Base-by-base conservation (phyloP, 2,329 filamentous ascomycete species). In the Trichoderma simmonsii region DNA sequence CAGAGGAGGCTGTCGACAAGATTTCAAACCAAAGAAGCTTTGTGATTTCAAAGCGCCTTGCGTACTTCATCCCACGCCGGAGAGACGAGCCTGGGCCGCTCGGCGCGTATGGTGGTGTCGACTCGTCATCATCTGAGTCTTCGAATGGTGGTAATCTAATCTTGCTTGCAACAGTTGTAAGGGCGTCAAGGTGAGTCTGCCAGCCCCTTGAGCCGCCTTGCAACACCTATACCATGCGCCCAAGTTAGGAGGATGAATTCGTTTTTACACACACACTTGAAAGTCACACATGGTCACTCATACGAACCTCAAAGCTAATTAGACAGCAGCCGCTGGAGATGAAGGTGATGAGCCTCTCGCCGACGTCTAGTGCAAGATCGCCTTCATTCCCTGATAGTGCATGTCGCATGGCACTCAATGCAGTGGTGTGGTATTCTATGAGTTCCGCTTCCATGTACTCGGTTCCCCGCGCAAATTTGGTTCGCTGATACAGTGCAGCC, bases 261-360 rank as follows among this genome's bases (percentile, higher is more conserved):
- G 56, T 4, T 26, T 60, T 24, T 28, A 30, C 34, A 11, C 54
- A 24, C 32, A 28, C 26, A 28, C 54, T 43, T 18, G 1, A 2
- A 30, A 28, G 26, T 34, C 18, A 28, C 34, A 43, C 64, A 18
- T 34, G 24, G 15, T 15, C 36, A 32, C 21, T 51, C 8, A 54
- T 70, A 61, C 66, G 57, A 70, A 70, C 66, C 66, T 70, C 66
- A n/a, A 70, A 70, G 24, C 66, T 70, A n/a, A 70, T 70, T 6
- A 70, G 57, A 70, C 66, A 70, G 43, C 66, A 70, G 36, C 66
- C 66, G 57, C 66, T 70, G 6, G 66, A 70, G 3, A 70, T 70
- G 12, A 70, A 70, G 12, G 34, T 70, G 30, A 70, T 61, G 66
- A 70, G 66, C 15, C 24, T 61, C 6, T 60, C 39, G 6, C 66